Percentiles rank a stretch among this genome's conserved stretches.
Conservation (phyloP, 2,329 filamentous ascomycete genomes). For the Talaromyces sp. region DNA sequence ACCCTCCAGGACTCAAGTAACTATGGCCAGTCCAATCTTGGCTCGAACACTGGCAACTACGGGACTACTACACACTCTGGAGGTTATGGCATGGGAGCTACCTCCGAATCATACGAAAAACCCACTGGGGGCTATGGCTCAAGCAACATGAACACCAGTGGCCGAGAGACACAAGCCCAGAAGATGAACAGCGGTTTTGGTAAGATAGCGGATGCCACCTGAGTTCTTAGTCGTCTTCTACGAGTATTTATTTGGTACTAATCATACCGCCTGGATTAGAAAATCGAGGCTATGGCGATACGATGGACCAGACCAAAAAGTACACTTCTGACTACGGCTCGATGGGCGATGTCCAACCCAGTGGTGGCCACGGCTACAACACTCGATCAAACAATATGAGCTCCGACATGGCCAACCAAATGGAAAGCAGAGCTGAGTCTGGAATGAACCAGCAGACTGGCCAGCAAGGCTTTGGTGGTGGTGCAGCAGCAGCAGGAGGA, state of each 20-base stretch:
- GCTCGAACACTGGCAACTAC: neutral
- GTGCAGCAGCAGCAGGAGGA: conserved; percentile 11
- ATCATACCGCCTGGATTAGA: neutral
- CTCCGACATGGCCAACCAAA: conserved; percentile 51
- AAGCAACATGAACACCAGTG: neutral
- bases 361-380: conserved; percentile 3
- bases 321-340: conserved; percentile 22
- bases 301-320: conserved; percentile 3
- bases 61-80: neutral
- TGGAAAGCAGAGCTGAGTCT: conserved; percentile 59
- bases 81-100: neutral
- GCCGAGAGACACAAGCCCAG: neutral
- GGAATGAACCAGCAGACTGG: conserved; percentile 41
- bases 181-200: conserved; percentile 1
- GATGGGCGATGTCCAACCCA: conserved; percentile 31
- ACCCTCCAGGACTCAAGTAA: neutral
- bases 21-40: neutral
- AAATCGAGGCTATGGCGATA: conserved; percentile 1
- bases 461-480: conserved; percentile 14
- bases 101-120: neutral
- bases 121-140: neutral
- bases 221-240: neutral
- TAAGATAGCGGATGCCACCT: neutral
- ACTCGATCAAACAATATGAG: conserved; percentile 37
- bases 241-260: neutral